These are phyloP conservation scores for Cylindrotheca fusiformis DNA, from an alignment of 108 stramenopile genomes.

Conservation along the genomic window DNA sequence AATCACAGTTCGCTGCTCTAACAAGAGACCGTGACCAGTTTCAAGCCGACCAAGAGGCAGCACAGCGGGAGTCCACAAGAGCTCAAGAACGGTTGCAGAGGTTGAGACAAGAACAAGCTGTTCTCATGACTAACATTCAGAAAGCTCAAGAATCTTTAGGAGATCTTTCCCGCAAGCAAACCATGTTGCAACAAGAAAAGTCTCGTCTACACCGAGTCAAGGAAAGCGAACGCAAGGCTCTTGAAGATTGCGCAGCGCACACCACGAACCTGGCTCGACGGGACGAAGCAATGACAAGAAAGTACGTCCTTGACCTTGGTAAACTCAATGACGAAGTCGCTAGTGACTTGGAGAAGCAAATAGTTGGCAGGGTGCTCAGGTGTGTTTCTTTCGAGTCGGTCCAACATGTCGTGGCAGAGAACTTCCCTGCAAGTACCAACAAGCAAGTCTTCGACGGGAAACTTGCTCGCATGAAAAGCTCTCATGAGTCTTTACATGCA, in stretches of 20 bases:
- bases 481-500: too few relatives aligned
- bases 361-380: not conserved
- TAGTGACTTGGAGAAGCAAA: slow-evolving; percentile 1
- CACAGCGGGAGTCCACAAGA: not conserved
- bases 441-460: too few relatives aligned
- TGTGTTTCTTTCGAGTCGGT: slow-evolving; percentile 20
- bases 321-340: slow-evolving; percentile 19
- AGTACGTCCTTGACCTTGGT: slow-evolving; percentile 18
- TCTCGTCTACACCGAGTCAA: slow-evolving; percentile 6
- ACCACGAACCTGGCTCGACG: slow-evolving; percentile 5
- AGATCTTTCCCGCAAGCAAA: slow-evolving; percentile 7
- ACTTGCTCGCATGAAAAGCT: too few relatives aligned
- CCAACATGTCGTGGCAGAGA: slow-evolving; percentile 8
- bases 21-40: slow-evolving; percentile 19
- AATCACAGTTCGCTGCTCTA: slow-evolving; percentile 30
- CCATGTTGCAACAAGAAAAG: slow-evolving; percentile 20
- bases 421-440: too few relatives aligned
- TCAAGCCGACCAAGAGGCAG: slow-evolving; percentile 9
- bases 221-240: slow-evolving; percentile 23
- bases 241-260: slow-evolving; percentile 21
- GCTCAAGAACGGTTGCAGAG: slow-evolving; percentile 10
- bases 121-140: slow-evolving; percentile 12
- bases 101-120: slow-evolving; percentile 18
- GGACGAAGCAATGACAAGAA: slow-evolving; percentile 9
- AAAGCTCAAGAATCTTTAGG: slow-evolving; percentile 17